Base-by-base conservation (phyloP, 352 stramenopile genomes). In the Globisporangium paroecandrum region DNA sequence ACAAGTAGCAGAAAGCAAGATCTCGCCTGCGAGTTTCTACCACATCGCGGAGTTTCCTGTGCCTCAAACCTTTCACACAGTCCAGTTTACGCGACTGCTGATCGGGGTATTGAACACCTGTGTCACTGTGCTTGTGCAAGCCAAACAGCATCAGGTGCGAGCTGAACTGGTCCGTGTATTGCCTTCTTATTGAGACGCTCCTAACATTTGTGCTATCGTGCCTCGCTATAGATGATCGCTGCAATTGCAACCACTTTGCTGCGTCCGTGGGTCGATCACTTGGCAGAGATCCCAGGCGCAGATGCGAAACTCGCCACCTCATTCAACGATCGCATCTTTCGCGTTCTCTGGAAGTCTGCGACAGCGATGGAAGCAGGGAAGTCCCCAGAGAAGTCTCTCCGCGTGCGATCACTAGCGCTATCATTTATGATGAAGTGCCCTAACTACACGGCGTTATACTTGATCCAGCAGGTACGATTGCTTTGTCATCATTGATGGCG, bases 281-380 rank as follows among this genome's bases (percentile, higher is more conserved):
- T 93, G 29, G 66, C 65, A 55, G 70, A 22, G 3, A 65, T 76
- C 22, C 73, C 77, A 25, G 75, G 73, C 24, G 68, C 78, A 18
- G 75, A 91, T 51, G 20, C 64, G 55, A 92, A 94, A 59, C 43
- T 93, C 27, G 67, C 76, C 20, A 76, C 71, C 1, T 89, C 84
- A 12, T 81, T 90, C 54, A 85, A 76, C 59, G 85, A 94, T 41
- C 81, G 86, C 34, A 65, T 78, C 13, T 94, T 94, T 54, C 77
- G 86, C 12, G 69, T 89, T 27, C 53, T 94, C 18, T 94, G 84
- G 84, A 94, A 91, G 71, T 81, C 75, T 67, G 83, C 84, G 24
- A 59, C 72, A 4, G 62, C 72, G 0, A 25, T 78, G 2, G 82
- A 88, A 29, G 55, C 32, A 24, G 54, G 22, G 4, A 65, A 36